A percentile compares a stretch with the other conserved stretches of the same genome.
phyloP scores from a whole-genome alignment of 1,284 basidiomycete genomes.

The Coniophora puteana region DNA sequence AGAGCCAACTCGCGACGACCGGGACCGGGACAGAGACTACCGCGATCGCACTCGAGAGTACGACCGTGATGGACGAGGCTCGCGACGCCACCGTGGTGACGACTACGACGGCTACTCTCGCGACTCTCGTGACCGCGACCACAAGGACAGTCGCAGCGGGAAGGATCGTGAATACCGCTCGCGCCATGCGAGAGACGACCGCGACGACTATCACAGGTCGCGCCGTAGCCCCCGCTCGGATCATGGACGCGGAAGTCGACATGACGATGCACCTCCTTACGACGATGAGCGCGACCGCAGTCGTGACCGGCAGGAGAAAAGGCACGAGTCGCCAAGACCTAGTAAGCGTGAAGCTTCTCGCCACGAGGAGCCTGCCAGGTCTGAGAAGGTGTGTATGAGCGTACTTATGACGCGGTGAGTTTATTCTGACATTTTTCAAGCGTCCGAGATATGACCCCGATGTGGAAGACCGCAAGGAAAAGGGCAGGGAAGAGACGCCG shows the following conservation, averaged over 20 bases:
- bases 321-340: slow-evolving; percentile 21
- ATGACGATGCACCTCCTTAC: slow-evolving; percentile 37
- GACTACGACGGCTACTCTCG: slow-evolving; percentile 37
- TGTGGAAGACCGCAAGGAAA: slow-evolving; percentile 32
- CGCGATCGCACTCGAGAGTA: slow-evolving; percentile 38
- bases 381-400: slow-evolving; percentile 56
- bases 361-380: too few species aligned
- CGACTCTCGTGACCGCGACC: slow-evolving; percentile 19
- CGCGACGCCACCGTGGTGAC: slow-evolving; percentile 31
- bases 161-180: slow-evolving; percentile 44
- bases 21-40: slow-evolving; percentile 39
- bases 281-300: slow-evolving; percentile 34
- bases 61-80: slow-evolving; percentile 34
- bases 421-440: slow-evolving; percentile 29
- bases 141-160: too few species aligned
- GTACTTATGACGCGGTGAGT: not conserved
- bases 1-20: slow-evolving; percentile 55
- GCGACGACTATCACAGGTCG: slow-evolving; percentile 33
- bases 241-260: slow-evolving; percentile 27
- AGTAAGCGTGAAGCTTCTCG: slow-evolving; percentile 40
- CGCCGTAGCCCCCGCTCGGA: slow-evolving; percentile 30
- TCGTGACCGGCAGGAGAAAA: slow-evolving; percentile 49
- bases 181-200: slow-evolving; percentile 42
- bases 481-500: slow-evolving; percentile 58
- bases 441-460: slow-evolving; percentile 52